A percentile compares a stretch with the other conserved stretches of the same genome.
Conservation (phyloP, 2,329 filamentous ascomycete genomes). For the Alternaria triticimaculans region DNA sequence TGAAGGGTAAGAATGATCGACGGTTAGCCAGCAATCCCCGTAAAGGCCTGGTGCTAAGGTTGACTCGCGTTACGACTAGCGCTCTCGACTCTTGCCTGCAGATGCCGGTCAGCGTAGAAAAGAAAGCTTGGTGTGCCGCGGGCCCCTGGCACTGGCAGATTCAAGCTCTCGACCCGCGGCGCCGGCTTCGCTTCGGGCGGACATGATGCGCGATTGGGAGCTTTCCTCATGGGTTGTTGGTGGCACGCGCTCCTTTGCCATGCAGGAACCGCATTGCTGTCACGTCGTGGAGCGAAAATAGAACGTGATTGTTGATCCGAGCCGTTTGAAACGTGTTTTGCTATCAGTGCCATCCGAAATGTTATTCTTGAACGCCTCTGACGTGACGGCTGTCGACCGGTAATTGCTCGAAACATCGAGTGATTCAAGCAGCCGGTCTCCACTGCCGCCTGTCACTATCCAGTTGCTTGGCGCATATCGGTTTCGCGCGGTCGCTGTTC, state of each 20-base stretch:
- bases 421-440: slow-evolving; percentile 18
- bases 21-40: slow-evolving; percentile 18
- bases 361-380: slow-evolving; percentile 1
- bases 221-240: slow-evolving; percentile 4
- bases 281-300: slow-evolving; percentile 2
- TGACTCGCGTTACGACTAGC: slow-evolving; percentile 20
- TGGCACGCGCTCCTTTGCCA: slow-evolving; percentile 13
- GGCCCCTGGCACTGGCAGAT: slow-evolving; percentile 14
- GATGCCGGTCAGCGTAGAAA: slow-evolving; percentile 18
- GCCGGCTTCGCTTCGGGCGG: slow-evolving; percentile 22
- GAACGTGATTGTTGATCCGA: background rate
- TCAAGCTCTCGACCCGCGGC: slow-evolving; percentile 20
- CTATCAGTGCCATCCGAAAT: background rate
- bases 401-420: slow-evolving; percentile 20
- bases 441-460: background rate
- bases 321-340: slow-evolving; percentile 5
- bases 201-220: slow-evolving; percentile 16
- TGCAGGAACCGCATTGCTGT: slow-evolving; percentile 21
- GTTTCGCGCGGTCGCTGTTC: slow-evolving; percentile 9
- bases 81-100: slow-evolving; percentile 16
- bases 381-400: background rate
- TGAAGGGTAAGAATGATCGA: slow-evolving; percentile 27
- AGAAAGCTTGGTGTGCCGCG: slow-evolving; percentile 18
- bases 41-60: slow-evolving; percentile 30
- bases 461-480: background rate